A percentile compares a stretch with the other conserved stretches of the same genome.
phyloP scores from a whole-genome alignment of 108 stramenopile species.

The Skeletonema costatum region DNA sequence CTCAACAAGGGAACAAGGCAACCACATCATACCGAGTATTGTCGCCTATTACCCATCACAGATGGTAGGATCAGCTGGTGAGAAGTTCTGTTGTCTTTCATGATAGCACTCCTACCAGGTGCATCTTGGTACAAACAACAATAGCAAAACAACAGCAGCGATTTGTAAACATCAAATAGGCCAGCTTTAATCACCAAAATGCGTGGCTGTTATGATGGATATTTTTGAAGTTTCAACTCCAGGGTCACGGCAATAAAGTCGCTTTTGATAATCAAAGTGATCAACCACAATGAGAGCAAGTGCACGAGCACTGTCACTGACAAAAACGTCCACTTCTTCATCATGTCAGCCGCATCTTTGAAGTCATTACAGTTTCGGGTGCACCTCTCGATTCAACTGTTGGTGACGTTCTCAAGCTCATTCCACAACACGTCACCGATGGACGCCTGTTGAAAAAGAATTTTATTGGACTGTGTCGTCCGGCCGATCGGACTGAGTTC shows the following conservation, averaged over 20 bases:
- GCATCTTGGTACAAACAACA: background rate
- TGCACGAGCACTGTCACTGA: background rate
- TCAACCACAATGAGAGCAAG: background rate
- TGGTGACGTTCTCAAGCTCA: slow-evolving; percentile 18
- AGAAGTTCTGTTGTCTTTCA: slow-evolving; percentile 19
- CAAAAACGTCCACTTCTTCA: slow-evolving; percentile 28
- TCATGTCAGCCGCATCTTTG: slow-evolving; percentile 39
- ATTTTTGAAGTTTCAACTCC: background rate
- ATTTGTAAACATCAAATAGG: background rate
- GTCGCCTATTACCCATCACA: too few species aligned
- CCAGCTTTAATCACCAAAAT: background rate
- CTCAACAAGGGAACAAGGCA: too few species aligned
- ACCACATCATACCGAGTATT: too few species aligned
- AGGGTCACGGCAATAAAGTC: background rate
- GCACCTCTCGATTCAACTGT: slow-evolving; percentile 18
- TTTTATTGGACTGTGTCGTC: slow-evolving; percentile 34
- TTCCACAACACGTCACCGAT: slow-evolving; percentile 28
- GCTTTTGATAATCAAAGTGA: background rate
- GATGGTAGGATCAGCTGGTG: too few species aligned
- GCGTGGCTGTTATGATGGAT: background rate
- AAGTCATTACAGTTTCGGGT: slow-evolving; percentile 33
- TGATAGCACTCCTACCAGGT: slow-evolving; percentile 2
- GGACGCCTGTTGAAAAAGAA: slow-evolving; percentile 23
- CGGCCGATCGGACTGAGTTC: slow-evolving; percentile 37
- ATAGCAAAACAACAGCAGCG: background rate